phyloP scores from a whole-genome alignment of 2,329 filamentous ascomycete genomes.

The Trichoderma gracile region DNA sequence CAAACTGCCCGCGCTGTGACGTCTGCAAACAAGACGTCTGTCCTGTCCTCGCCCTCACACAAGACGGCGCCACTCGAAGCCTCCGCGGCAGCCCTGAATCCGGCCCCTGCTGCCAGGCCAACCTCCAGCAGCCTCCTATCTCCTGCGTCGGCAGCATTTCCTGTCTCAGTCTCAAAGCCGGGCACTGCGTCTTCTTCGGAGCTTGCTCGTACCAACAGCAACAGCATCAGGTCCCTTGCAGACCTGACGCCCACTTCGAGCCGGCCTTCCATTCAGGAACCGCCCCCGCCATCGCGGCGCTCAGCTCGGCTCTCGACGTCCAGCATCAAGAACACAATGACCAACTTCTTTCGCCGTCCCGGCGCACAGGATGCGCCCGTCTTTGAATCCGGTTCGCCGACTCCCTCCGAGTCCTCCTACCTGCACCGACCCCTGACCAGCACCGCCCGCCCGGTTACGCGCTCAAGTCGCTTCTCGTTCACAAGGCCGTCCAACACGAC shows the following conservation, averaged over 20 bases:
- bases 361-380: conserved; percentile 37
- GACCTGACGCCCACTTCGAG: conserved; percentile 29
- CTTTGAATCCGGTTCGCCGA: conserved; percentile 30
- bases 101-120: neutral
- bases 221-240: conserved; percentile 4
- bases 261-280: conserved; percentile 31
- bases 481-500: conserved; percentile 49
- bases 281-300: conserved; percentile 38
- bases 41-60: conserved; percentile 26
- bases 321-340: conserved; percentile 53
- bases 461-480: conserved; percentile 46
- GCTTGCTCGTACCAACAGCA: neutral
- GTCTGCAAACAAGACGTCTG: conserved; percentile 18
- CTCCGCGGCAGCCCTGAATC: neutral
- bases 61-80: neutral
- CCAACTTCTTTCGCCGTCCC: conserved; percentile 50
- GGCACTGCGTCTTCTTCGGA: conserved; percentile 7
- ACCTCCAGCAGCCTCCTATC: neutral
- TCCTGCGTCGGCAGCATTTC: conserved; percentile 3
- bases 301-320: conserved; percentile 47
- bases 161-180: conserved; percentile 14
- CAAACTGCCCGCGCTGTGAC: neutral
- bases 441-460: conserved; percentile 35
- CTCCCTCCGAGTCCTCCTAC: conserved; percentile 32
- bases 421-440: conserved; percentile 34